Evolutionary conservation across 306 rosid genomes (phyloP).

Genomic region (Hippophae gyantsensis): DNA sequence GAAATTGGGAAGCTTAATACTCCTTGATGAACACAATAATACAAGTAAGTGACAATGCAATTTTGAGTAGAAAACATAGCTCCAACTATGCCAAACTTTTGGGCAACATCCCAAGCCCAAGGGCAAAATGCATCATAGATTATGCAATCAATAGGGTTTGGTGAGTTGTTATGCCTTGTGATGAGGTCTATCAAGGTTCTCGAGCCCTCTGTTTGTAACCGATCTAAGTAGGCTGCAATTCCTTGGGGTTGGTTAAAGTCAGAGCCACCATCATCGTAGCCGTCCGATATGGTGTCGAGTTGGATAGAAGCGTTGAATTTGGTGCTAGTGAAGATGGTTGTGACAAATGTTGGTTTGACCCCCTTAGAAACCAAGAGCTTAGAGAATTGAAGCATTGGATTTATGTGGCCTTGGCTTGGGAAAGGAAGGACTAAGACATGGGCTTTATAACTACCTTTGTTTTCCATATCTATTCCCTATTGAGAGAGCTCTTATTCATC

Average conservation of each 20-base stretch:
- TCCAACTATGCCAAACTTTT: slow-evolving; percentile 30
- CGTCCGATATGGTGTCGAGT: slow-evolving; percentile 56
- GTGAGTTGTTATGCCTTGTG: slow-evolving; percentile 16
- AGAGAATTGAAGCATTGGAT: slow-evolving; percentile 47
- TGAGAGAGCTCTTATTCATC: too few species aligned
- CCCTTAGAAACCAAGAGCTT: slow-evolving; percentile 34
- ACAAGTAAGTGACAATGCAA: slow-evolving; percentile 37
- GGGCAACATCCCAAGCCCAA: slow-evolving; percentile 52
- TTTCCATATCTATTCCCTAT: slow-evolving; percentile 7
- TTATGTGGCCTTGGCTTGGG: slow-evolving; percentile 60
- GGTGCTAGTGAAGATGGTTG: slow-evolving; percentile 38
- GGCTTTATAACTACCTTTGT: neutral
- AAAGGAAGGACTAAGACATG: slow-evolving; percentile 42
- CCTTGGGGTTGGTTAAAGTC: slow-evolving; percentile 22
- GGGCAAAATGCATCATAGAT: slow-evolving; percentile 39
- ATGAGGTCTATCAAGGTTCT: slow-evolving; percentile 36
- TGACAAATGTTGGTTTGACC: slow-evolving; percentile 32
- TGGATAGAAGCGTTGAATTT: slow-evolving; percentile 18
- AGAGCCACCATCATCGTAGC: slow-evolving; percentile 54
- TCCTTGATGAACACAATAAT: slow-evolving; percentile 32
- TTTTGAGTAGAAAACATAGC: slow-evolving; percentile 53
- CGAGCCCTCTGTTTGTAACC: slow-evolving; percentile 32
- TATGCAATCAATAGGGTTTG: slow-evolving; percentile 31
- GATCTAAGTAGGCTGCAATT: slow-evolving; percentile 29
- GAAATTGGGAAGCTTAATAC: slow-evolving; percentile 24